phyloP scores from a whole-genome alignment of 306 rosid species.

The Hippophae tibetana region DNA sequence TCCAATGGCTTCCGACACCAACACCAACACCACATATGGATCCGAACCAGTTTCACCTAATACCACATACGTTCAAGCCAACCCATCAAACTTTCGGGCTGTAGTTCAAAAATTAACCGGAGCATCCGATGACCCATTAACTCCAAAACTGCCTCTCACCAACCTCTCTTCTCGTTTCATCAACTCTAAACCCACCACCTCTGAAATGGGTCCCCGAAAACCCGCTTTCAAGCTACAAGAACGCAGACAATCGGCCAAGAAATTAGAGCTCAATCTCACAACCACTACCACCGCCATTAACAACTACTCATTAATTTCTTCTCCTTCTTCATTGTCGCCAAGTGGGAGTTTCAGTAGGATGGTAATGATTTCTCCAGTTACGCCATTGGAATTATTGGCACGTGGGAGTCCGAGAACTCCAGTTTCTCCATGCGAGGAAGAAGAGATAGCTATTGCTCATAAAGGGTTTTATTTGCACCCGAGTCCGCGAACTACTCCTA shows the following conservation, averaged over 20 bases:
- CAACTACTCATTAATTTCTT: neutral
- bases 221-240: conserved; percentile 74
- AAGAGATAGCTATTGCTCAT: conserved; percentile 50
- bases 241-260: conserved; percentile 53
- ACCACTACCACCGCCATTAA: conserved; percentile 1
- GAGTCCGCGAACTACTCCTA: conserved; percentile 42
- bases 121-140: conserved; percentile 53
- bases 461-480: conserved; percentile 76
- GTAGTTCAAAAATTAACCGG: conserved; percentile 84
- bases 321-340: conserved; percentile 12
- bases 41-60: conserved; percentile 53
- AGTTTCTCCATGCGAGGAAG: conserved; percentile 30
- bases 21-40: conserved; percentile 20
- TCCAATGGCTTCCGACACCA: conserved; percentile 15
- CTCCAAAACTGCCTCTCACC: conserved; percentile 53
- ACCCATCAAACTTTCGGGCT: conserved; percentile 65
- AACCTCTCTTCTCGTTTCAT: conserved; percentile 33
- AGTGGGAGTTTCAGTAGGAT: conserved; percentile 7
- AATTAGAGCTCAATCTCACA: conserved; percentile 50
- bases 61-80: conserved; percentile 83
- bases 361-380: conserved; percentile 59
- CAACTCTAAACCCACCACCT: conserved; percentile 25
- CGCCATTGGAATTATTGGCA: conserved; percentile 55
- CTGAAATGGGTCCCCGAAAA: conserved; percentile 39
- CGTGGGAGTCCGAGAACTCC: conserved; percentile 61